Conservation (phyloP, 2,329 filamentous ascomycete species). For the Massarina eburnea region DNA sequence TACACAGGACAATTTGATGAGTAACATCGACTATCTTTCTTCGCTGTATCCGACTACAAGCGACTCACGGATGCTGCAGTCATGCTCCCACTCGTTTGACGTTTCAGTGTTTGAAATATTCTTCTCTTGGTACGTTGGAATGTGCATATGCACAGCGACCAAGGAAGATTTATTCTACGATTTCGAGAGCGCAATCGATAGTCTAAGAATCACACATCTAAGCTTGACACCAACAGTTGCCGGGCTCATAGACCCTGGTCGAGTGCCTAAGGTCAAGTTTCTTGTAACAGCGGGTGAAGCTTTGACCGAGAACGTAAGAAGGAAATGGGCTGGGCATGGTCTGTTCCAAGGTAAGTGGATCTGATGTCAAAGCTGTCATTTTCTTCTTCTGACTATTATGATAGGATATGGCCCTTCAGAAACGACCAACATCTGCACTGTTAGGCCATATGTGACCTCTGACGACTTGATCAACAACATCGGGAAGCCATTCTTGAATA, state of each 20-base stretch:
- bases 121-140: slow-evolving; percentile 76
- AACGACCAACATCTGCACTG: slow-evolving; percentile 84
- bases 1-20: slow-evolving; percentile 73
- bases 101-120: slow-evolving; percentile 91
- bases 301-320: slow-evolving; percentile 70
- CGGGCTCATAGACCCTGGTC: slow-evolving; percentile 67
- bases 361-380: background rate
- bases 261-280: slow-evolving; percentile 71
- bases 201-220: slow-evolving; percentile 71
- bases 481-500: slow-evolving; percentile 74
- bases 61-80: slow-evolving; percentile 69
- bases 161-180: slow-evolving; percentile 76
- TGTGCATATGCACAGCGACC: slow-evolving; percentile 73
- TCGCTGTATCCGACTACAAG: slow-evolving; percentile 63
- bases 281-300: slow-evolving; percentile 81
- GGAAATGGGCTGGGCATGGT: slow-evolving; percentile 66
- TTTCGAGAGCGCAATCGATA: slow-evolving; percentile 66
- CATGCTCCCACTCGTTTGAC: slow-evolving; percentile 83
- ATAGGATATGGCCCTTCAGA: slow-evolving; percentile 76
- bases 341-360: slow-evolving; percentile 66
- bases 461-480: slow-evolving; percentile 71
- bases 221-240: slow-evolving; percentile 86
- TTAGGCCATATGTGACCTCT: slow-evolving; percentile 61
- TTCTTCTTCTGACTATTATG: background rate
- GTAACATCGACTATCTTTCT: slow-evolving; percentile 70